Percentiles rank a stretch among this genome's conserved stretches.
phyloP scores from a whole-genome alignment of 2,329 filamentous ascomycete species.

The Xylaria sp. region DNA sequence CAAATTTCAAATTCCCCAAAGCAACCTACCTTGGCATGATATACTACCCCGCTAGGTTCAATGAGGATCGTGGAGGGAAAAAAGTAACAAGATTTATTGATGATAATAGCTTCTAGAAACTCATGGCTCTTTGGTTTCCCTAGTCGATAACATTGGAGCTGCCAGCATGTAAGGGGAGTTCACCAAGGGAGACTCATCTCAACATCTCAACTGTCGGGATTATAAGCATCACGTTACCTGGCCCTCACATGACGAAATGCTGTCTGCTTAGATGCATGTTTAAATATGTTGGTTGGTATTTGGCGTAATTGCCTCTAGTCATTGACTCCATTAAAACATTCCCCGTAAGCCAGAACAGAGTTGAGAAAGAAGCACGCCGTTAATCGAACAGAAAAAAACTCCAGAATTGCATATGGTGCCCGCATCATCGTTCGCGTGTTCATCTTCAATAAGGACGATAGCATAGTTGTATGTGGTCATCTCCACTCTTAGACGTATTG shows the following conservation, averaged over 20 bases:
- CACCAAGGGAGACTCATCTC: background rate
- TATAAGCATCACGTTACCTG: conserved; percentile 6
- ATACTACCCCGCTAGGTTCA: background rate
- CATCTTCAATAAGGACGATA: conserved; percentile 29
- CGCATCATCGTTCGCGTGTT: conserved; percentile 36
- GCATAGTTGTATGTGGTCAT: conserved; percentile 22
- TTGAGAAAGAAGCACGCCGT: conserved; percentile 44
- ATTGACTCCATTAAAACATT: conserved; percentile 48
- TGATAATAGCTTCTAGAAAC: background rate
- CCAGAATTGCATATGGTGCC: conserved; percentile 41
- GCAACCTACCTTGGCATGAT: background rate
- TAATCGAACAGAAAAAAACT: conserved; percentile 40
- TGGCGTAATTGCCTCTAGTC: conserved; percentile 48
- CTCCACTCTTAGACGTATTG: conserved; percentile 78
- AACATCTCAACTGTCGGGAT: conserved; percentile 5
- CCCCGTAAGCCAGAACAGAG: conserved; percentile 46
- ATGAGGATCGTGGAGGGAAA: background rate
- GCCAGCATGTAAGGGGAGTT: background rate
- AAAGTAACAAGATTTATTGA: background rate
- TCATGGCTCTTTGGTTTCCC: background rate
- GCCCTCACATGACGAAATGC: conserved; percentile 16
- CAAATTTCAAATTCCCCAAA: too few species aligned
- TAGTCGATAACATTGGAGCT: background rate
- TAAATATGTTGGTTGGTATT: conserved; percentile 43
- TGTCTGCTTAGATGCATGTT: conserved; percentile 15